Conservation (phyloP, 1,139 yeast genomes). For the Geotrichum fermentans region DNA sequence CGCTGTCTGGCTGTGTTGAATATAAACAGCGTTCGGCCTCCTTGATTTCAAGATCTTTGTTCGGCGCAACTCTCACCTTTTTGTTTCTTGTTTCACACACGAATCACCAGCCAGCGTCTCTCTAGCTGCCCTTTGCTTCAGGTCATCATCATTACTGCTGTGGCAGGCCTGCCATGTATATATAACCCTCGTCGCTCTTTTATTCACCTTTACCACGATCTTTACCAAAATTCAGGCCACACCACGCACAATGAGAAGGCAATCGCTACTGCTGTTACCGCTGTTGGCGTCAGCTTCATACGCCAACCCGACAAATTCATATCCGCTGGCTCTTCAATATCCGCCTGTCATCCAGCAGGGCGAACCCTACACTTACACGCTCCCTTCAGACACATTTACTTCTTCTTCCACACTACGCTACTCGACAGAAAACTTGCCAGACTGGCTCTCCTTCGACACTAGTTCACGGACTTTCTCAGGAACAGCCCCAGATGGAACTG, state of each 20-base stretch:
- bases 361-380: conserved; percentile 55
- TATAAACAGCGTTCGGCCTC: not conserved
- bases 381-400: conserved; percentile 68
- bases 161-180: too few relatives aligned
- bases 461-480: conserved; percentile 62
- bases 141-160: too few relatives aligned
- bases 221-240: not conserved
- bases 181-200: not conserved
- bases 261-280: not conserved
- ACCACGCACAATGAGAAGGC: not conserved
- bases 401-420: conserved; percentile 43
- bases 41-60: not conserved
- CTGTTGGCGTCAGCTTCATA: not conserved
- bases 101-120: not conserved
- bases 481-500: conserved; percentile 47
- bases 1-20: not conserved
- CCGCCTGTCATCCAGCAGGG: conserved; percentile 82
- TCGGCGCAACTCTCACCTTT: not conserved
- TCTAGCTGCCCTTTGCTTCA: not conserved
- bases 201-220: not conserved
- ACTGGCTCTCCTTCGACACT: conserved; percentile 73
- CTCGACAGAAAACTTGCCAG: conserved; percentile 55
- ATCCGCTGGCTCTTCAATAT: conserved; percentile 45
- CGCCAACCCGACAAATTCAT: conserved; percentile 17
- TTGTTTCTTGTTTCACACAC: not conserved